Base-by-base conservation (phyloP, 176 grass and related monocot genomes). In the Ensete glaucum region DNA sequence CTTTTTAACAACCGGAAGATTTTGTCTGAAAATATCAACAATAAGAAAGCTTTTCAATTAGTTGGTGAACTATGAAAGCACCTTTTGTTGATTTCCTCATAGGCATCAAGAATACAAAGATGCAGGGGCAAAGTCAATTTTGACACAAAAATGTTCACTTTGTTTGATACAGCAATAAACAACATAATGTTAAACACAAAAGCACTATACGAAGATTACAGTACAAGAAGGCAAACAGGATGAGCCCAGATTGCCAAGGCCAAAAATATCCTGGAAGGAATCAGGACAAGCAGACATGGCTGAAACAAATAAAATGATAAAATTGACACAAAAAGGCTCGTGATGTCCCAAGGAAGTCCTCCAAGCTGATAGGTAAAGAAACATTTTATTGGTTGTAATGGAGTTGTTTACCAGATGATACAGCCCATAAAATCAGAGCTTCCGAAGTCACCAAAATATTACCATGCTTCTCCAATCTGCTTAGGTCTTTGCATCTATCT, bases 401-500 rank as follows among this genome's bases (percentile, higher is more conserved):
- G 12, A 67, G 11, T 26, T 15, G 26, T 1, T 1, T 26, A 43
- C 11, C 11, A 8, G 26, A 19, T 3, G 23, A 67, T 15, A 15
- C 26, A 34, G 64, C 26, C 23, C 26, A 67, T 22, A 34, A 67
- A 2, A 34, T 34, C 24, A 34, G 1, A 34, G 12, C 11, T 26
- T 29, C 20, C 13, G 14, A 12, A 43, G 64, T 6, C 4, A 43
- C 34, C 34, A 43, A 43, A 43, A 6, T 19, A 51, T 70, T 48
- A 21, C 15, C 50, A 11, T 12, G 67, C 67, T 20, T 43, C 22
- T 65, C 22, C 21, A 0, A 65, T 81, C 16, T 71, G 60, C 73
- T 53, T 20, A 14, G 52, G 60, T 78, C 79, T 66, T 76, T 53
- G 43, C 24, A 64, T n/a, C 49, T 23, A 68, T 54, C 78, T 71